A percentile compares a stretch with the other conserved stretches of the same genome.
phyloP scores from a whole-genome alignment of 345 rosid species.

The Cardamine occulta region DNA sequence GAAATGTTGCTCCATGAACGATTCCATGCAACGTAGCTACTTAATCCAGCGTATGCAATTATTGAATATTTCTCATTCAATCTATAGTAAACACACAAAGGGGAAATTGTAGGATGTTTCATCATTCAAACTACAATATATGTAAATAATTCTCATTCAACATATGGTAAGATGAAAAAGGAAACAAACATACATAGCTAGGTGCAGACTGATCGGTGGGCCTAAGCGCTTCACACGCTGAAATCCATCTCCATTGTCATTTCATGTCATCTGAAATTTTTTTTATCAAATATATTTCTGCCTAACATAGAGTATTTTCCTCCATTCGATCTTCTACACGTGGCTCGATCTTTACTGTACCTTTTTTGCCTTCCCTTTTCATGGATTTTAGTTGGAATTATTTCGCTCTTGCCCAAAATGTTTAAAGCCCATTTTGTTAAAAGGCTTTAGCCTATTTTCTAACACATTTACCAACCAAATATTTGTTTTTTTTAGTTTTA shows the following conservation, averaged over 20 bases:
- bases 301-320: not conserved
- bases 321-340: not conserved
- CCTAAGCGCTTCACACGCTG: slow-evolving; percentile 14
- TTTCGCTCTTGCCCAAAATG: not conserved
- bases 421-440: not conserved
- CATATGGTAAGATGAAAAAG: not conserved
- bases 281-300: not conserved
- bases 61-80: no score
- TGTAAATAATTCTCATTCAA: not conserved
- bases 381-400: not conserved
- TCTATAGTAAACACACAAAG: not conserved
- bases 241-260: slow-evolving; percentile 11
- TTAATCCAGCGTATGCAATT: no score
- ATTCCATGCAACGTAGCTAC: no score
- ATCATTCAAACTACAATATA: not conserved
- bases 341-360: not conserved
- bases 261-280: slow-evolving; percentile 5
- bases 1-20: no score
- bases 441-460: not conserved
- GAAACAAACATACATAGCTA: slow-evolving; percentile 1
- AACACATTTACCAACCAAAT: not conserved
- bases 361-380: not conserved
- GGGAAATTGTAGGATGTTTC: not conserved
- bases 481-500: no score
- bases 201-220: slow-evolving; percentile 13